Percentiles rank a stretch among this genome's conserved stretches.
phyloP scores from a whole-genome alignment of 2,329 filamentous ascomycete genomes.

The Colletotrichum theobromicola region DNA sequence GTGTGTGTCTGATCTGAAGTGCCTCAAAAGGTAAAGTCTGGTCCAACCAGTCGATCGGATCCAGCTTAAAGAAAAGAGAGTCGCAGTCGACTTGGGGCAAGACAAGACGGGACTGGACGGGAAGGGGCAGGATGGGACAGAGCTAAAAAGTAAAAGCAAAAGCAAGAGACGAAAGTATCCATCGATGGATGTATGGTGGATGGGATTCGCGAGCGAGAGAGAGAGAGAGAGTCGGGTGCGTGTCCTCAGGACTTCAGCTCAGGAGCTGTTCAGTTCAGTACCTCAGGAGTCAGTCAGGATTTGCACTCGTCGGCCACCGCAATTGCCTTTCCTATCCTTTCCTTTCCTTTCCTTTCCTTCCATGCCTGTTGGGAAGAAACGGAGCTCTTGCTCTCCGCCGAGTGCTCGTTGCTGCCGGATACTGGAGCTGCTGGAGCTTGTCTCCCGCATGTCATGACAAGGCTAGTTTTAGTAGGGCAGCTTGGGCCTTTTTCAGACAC shows the following conservation, averaged over 20 bases:
- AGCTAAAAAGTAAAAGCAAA: neutral
- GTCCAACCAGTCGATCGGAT: conserved; percentile 8
- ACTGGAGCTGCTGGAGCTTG: neutral
- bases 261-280: neutral
- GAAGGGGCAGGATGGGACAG: conserved; percentile 3
- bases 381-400: neutral
- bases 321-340: neutral
- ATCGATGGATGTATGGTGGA: neutral
- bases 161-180: neutral
- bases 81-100: neutral
- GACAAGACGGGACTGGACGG: neutral
- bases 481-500: neutral
- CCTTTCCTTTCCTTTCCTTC: neutral
- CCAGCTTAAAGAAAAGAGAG: neutral
- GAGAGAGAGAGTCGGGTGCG: neutral
- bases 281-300: neutral
- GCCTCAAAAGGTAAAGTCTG: conserved; percentile 6
- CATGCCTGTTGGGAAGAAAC: neutral
- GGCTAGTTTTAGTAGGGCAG: neutral
- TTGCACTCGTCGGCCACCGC: neutral
- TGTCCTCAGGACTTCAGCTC: neutral
- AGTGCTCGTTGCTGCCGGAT: neutral
- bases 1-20: neutral
- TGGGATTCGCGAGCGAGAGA: neutral
- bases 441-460: neutral